Percentiles rank a stretch among this genome's conserved stretches.
Conservation (phyloP, 306 rosid species). For the Cyamopsis tetragonoloba region DNA sequence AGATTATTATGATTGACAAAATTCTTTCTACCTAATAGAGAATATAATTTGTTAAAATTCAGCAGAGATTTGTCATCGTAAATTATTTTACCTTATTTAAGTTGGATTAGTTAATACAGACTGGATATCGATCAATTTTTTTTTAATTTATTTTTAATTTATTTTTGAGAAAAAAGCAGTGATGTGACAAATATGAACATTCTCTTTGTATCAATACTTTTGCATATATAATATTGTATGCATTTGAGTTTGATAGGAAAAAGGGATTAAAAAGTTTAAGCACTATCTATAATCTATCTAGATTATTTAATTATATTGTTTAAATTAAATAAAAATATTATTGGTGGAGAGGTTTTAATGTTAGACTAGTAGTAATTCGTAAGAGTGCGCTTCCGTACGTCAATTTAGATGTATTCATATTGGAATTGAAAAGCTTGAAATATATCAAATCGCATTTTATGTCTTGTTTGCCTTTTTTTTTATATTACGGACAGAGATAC, state of each 20-base stretch:
- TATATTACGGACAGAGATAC: background rate
- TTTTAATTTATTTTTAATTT: no score
- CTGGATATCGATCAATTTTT: no score
- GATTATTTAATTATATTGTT: no score
- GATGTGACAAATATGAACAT: background rate
- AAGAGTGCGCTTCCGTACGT: background rate
- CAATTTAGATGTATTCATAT: background rate
- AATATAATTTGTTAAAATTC: no score
- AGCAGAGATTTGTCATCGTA: no score
- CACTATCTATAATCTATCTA: background rate
- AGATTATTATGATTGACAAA: no score
- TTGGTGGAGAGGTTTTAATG: background rate
- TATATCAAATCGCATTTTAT: background rate
- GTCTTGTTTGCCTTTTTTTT: slow-evolving; percentile 9
- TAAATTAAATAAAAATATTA: no score
- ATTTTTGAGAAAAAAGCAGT: no score
- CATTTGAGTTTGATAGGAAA: background rate
- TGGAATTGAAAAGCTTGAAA: background rate
- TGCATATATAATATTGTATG: background rate
- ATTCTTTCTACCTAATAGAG: no score
- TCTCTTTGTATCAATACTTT: background rate
- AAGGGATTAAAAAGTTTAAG: background rate
- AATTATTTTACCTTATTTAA: no score
- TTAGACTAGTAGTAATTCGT: background rate
- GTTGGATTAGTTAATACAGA: no score